These are phyloP conservation scores for Metarhizium rileyi DNA, from an alignment of 2,329 filamentous ascomycete species.

Conservation along the genomic window DNA sequence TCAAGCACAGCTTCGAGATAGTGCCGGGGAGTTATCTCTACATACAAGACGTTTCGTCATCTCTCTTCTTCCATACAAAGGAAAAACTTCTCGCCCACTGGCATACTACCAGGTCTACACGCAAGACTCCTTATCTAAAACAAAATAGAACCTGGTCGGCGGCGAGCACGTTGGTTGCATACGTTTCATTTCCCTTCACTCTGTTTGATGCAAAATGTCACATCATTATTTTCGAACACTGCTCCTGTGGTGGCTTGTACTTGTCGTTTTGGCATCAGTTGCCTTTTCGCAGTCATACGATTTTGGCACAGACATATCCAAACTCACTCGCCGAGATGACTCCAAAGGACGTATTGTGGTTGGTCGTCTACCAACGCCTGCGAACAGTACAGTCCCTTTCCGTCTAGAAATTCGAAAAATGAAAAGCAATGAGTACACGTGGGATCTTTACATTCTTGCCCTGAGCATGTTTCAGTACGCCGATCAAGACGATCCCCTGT, in stretches of 20 bases:
- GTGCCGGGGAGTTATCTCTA: not conserved
- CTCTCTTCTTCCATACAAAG: not conserved
- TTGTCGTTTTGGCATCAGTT: slow-evolving; percentile 4
- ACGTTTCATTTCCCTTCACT: not conserved
- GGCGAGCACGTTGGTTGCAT: no score
- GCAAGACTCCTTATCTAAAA: not conserved
- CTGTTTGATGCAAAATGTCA: slow-evolving; percentile 4
- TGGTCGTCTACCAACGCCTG: slow-evolving; percentile 28
- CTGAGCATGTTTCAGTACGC: slow-evolving; percentile 62
- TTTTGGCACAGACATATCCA: slow-evolving; percentile 37
- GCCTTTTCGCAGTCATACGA: slow-evolving; percentile 30
- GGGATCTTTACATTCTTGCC: slow-evolving; percentile 69
- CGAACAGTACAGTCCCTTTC: slow-evolving; percentile 30
- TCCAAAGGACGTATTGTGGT: slow-evolving; percentile 29
- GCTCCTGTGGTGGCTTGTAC: not conserved
- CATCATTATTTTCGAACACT: not conserved
- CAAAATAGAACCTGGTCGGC: not conserved
- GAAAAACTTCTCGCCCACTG: no score
- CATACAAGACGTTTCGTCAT: not conserved
- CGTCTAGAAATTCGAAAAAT: slow-evolving; percentile 62
- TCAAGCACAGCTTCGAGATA: not conserved
- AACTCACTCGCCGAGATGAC: slow-evolving; percentile 31
- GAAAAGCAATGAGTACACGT: slow-evolving; percentile 52
- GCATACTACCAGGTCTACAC: not conserved
- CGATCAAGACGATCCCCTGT: slow-evolving; percentile 52